Percentiles rank a stretch among this genome's conserved stretches.
These are phyloP conservation scores for Quercus glauca DNA, from an alignment of 306 rosid species.

Conservation along the genomic window DNA sequence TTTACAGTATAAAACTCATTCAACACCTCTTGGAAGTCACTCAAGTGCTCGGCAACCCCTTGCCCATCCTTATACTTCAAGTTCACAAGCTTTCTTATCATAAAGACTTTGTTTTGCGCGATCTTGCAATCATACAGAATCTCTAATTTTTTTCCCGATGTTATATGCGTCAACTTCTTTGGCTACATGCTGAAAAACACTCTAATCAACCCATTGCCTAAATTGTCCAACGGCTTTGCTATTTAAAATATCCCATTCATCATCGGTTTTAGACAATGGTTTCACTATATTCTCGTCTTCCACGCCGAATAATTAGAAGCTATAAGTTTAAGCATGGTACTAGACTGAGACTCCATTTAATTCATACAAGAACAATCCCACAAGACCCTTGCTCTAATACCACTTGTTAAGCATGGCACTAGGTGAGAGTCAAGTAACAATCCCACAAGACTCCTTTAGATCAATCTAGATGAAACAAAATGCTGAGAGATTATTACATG, in stretches of 20 bases:
- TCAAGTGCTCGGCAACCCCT: not conserved
- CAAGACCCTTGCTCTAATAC: no score
- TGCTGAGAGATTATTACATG: no score
- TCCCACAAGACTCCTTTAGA: no score
- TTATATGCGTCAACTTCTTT: not conserved
- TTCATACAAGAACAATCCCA: not conserved
- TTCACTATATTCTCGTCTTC: not conserved
- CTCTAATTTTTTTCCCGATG: not conserved
- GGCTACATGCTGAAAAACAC: not conserved
- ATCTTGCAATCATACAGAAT: no score
- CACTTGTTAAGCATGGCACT: no score
- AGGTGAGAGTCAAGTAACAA: no score
- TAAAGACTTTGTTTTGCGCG: not conserved
- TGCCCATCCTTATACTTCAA: not conserved
- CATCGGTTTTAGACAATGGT: not conserved
- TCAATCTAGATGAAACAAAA: no score
- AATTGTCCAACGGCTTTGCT: not conserved
- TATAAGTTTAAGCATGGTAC: no score
- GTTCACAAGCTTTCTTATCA: not conserved
- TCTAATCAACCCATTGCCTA: not conserved
- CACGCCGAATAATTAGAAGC: not conserved
- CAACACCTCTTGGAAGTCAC: not conserved
- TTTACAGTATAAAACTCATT: not conserved
- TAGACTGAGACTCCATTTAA: no score
- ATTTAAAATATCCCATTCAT: not conserved